Conservation (phyloP, 2,329 filamentous ascomycete genomes). For the Cytospora mali region DNA sequence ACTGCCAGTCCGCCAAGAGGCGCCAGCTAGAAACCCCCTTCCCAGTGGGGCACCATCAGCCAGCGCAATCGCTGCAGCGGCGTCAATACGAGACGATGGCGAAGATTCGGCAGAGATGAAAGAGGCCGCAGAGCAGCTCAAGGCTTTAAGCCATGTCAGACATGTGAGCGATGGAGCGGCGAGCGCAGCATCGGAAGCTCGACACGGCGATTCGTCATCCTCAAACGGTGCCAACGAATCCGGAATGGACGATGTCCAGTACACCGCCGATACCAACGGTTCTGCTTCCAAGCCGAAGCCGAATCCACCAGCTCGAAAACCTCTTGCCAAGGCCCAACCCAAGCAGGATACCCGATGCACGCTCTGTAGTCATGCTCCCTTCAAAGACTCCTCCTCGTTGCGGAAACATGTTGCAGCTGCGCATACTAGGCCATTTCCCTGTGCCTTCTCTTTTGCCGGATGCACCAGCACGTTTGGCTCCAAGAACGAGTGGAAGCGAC, state of each 20-base stretch:
- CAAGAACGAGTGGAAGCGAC: conserved; percentile 98
- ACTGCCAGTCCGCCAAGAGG: conserved; percentile 31
- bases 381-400: conserved; percentile 67
- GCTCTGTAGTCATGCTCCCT: conserved; percentile 65
- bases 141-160: conserved; percentile 65
- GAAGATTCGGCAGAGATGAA: conserved; percentile 72
- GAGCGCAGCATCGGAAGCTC: conserved; percentile 24
- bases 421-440: conserved; percentile 76
- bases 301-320: conserved; percentile 41
- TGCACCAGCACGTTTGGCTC: conserved; percentile 83
- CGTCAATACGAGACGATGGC: conserved; percentile 48
- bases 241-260: conserved; percentile 43
- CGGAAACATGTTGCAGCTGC: conserved; percentile 69
- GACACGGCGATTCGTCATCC: conserved; percentile 40
- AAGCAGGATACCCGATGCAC: conserved; percentile 65
- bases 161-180: conserved; percentile 52
- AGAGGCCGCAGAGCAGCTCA: conserved; percentile 67
- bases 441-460: conserved; percentile 82
- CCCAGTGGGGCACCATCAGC: conserved; percentile 20
- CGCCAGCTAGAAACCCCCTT: conserved; percentile 27
- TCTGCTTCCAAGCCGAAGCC: conserved; percentile 46
- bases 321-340: conserved; percentile 48
- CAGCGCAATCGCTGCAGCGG: conserved; percentile 8
- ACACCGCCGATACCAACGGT: conserved; percentile 39
- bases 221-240: conserved; percentile 46